phyloP scores from a whole-genome alignment of 441 rosid genomes.

The Gossypium aridum region DNA sequence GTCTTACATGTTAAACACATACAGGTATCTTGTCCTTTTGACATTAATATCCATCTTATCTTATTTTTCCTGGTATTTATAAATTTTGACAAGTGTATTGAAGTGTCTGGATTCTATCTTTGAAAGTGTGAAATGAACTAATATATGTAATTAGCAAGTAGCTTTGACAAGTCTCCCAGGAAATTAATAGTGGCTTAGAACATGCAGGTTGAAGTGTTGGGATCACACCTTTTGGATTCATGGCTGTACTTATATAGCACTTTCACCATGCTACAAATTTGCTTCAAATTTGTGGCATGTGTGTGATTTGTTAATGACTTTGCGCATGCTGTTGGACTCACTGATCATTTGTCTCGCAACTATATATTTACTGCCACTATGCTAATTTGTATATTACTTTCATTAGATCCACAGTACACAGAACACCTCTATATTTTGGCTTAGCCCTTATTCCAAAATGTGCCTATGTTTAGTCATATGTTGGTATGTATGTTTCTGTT shows the following conservation, averaged over 20 bases:
- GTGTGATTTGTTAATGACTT: background rate
- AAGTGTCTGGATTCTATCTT: background rate
- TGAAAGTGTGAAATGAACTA: background rate
- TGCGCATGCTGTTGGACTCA: background rate
- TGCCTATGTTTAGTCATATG: background rate
- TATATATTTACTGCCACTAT: background rate
- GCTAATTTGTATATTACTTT: background rate
- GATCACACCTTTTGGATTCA: background rate
- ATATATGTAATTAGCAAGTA: slow-evolving; percentile 2
- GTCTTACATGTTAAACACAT: background rate
- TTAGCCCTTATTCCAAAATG: background rate
- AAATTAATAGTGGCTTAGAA: background rate
- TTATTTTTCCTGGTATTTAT: background rate
- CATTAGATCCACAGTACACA: background rate
- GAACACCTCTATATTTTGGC: background rate
- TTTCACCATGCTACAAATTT: background rate
- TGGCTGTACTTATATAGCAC: background rate
- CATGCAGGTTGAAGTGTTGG: background rate
- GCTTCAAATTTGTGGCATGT: background rate
- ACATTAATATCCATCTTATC: background rate
- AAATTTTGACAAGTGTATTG: background rate
- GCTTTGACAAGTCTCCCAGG: background rate
- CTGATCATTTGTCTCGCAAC: background rate
- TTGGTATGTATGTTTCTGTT: background rate
- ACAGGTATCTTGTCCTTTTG: background rate